These are phyloP conservation scores for Dendrocalamus sinicus DNA, from an alignment of 176 grass and related monocot genomes.

Conservation along the genomic window DNA sequence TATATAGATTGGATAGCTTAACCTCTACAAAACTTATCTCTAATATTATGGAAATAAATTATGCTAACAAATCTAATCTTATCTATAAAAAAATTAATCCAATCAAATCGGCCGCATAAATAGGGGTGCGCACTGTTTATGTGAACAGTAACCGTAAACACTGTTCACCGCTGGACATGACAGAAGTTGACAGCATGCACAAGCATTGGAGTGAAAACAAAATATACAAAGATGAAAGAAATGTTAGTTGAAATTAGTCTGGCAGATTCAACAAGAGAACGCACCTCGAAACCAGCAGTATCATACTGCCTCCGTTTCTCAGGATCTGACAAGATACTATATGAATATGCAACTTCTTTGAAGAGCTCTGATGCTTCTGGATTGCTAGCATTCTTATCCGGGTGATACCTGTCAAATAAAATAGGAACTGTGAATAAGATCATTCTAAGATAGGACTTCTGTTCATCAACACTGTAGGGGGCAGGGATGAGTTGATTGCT, in stretches of 20 bases:
- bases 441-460: neutral
- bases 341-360: constrained; percentile 99
- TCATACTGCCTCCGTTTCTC: constrained; percentile 98
- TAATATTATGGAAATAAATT: no score
- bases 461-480: neutral
- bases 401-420: constrained; percentile 76
- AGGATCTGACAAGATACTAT: constrained; percentile 96
- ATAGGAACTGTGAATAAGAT: constrained; percentile 32
- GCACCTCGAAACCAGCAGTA: constrained; percentile 96
- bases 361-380: constrained; percentile 98
- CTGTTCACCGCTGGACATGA: no score
- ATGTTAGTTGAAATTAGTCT: constrained; percentile 2
- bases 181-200: constrained; percentile 19
- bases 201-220: constrained; percentile 23
- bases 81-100: no score
- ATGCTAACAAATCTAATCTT: no score
- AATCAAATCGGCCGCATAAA: no score
- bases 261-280: constrained; percentile 19
- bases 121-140: no score
- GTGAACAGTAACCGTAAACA: no score
- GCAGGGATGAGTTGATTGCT: neutral
- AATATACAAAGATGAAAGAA: constrained; percentile 1
- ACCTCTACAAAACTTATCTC: no score
- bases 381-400: constrained; percentile 95
- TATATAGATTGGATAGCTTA: no score